Conservation (phyloP, 345 rosid species). For the Pistacia atlantica region DNA sequence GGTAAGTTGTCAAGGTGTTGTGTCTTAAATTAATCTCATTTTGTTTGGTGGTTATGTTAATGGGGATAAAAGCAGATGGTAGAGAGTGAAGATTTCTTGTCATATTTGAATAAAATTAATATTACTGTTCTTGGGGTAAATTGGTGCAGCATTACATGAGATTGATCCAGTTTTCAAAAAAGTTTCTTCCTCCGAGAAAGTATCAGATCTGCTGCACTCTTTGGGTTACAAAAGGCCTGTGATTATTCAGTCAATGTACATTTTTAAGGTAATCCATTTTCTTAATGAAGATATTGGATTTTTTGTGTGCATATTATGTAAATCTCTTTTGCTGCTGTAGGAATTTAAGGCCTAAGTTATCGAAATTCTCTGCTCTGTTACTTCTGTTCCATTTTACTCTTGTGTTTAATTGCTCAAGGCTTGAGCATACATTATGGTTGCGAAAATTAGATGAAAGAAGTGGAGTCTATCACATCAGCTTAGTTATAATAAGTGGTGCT, state of each 20-base stretch:
- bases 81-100: not conserved
- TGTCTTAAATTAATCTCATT: not conserved
- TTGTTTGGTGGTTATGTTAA: constrained; percentile 6
- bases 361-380: not conserved
- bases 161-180: constrained; percentile 69
- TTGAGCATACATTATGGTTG: not conserved
- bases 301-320: not conserved
- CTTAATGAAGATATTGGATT: constrained; percentile 12
- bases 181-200: constrained; percentile 62
- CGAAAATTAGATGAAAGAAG: constrained; percentile 2
- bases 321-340: not conserved
- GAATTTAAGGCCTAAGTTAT: not conserved
- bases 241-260: constrained; percentile 90
- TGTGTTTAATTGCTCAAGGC: not conserved
- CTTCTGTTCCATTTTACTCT: not conserved
- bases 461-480: not conserved
- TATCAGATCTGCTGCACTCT: constrained; percentile 60
- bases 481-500: not conserved
- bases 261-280: constrained; percentile 67
- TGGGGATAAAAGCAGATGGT: not conserved
- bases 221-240: constrained; percentile 81
- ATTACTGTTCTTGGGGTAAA: constrained; percentile 14
- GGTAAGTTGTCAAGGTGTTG: constrained; percentile 45
- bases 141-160: constrained; percentile 80
- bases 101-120: constrained; percentile 1